phyloP scores from a whole-genome alignment of 148 eudicot species.

The Persicaria tinctoria region DNA sequence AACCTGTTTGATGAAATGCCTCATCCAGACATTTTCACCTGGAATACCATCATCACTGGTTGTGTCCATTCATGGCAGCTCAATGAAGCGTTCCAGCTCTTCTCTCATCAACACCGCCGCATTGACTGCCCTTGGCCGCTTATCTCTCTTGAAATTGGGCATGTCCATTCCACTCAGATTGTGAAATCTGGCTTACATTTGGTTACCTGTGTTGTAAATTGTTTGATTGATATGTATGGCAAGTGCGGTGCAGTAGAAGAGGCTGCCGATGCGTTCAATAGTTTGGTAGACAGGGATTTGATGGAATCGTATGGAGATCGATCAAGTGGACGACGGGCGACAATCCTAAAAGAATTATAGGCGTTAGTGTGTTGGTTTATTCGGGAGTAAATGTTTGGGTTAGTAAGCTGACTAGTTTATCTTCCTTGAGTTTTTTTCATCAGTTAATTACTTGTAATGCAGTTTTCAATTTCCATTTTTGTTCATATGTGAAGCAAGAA shows the following conservation, averaged over 20 bases:
- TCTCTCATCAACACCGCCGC: slow-evolving; percentile 51
- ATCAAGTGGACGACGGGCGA: no score
- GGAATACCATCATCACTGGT: slow-evolving; percentile 80
- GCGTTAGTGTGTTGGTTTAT: no score
- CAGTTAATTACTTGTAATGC: no score
- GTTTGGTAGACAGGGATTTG: slow-evolving; percentile 35
- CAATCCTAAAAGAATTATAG: no score
- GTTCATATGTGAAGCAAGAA: no score
- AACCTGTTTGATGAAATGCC: slow-evolving; percentile 68
- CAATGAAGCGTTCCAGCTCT: slow-evolving; percentile 39
- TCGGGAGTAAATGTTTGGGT: no score
- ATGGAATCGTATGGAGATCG: no score
- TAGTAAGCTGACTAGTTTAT: no score
- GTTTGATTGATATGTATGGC: slow-evolving; percentile 90
- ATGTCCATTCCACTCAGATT: slow-evolving; percentile 52
- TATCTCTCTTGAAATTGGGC: slow-evolving; percentile 42
- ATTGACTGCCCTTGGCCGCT: slow-evolving; percentile 58
- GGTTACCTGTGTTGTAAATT: slow-evolving; percentile 45
- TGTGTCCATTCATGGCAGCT: slow-evolving; percentile 58
- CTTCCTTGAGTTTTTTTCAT: no score
- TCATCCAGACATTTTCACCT: slow-evolving; percentile 54
- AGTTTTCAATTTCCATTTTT: no score
- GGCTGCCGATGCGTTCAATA: slow-evolving; percentile 35
- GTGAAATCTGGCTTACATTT: slow-evolving; percentile 40
- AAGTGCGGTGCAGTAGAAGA: slow-evolving; percentile 41